Percentiles rank a stretch among this genome's conserved stretches.
phyloP scores from a whole-genome alignment of 176 grass and related monocot genomes.

The Pharus latifolius region DNA sequence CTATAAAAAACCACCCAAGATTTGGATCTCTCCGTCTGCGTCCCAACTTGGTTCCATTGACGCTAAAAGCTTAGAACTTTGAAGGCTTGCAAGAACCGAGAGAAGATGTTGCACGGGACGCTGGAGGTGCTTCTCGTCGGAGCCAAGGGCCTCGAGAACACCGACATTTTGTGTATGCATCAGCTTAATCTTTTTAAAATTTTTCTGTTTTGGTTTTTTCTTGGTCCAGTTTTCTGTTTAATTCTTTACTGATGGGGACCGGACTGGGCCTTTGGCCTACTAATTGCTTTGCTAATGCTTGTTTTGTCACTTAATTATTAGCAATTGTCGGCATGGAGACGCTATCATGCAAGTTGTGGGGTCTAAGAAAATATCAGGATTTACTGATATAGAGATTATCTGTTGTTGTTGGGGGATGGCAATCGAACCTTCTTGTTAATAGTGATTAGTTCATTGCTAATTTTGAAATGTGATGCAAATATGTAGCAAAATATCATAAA shows the following conservation, averaged over 20 bases:
- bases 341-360: not conserved
- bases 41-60: not conserved
- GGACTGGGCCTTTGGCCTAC: not conserved
- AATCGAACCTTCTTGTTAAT: too few relatives aligned
- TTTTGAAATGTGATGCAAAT: too few relatives aligned
- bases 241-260: not conserved
- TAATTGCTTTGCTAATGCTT: not conserved
- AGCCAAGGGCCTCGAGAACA: slow-evolving; percentile 73
- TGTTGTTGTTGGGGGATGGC: too few relatives aligned
- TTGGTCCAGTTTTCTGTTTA: not conserved
- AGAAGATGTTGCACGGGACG: slow-evolving; percentile 53
- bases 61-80: too few relatives aligned
- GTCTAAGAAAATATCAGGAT: not conserved
- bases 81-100: too few relatives aligned
- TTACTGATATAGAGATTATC: too few relatives aligned
- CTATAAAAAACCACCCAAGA: not conserved
- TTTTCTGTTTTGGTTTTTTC: not conserved
- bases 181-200: not conserved
- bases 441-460: too few relatives aligned
- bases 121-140: slow-evolving; percentile 64
- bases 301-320: not conserved
- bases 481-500: not conserved
- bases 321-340: not conserved
- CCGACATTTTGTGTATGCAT: slow-evolving; percentile 53
- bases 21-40: not conserved